Evolutionary conservation across 345 rosid species (phyloP).

Genomic region (Citropsis articulata): DNA sequence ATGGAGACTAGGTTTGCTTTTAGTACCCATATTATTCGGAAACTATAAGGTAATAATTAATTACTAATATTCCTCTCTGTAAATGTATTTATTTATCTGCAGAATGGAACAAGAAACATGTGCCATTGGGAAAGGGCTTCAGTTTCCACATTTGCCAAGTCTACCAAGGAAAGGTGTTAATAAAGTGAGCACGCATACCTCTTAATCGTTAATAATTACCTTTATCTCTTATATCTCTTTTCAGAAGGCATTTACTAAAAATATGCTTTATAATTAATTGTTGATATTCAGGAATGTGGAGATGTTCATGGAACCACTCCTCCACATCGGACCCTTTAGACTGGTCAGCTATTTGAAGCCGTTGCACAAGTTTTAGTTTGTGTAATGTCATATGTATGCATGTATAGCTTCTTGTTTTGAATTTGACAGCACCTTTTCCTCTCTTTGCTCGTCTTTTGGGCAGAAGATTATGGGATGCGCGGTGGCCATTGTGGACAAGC

Average conservation of each 20-base stretch:
- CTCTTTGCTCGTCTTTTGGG: neutral
- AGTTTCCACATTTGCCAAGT: constrained; percentile 63
- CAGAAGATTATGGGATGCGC: constrained; percentile 41
- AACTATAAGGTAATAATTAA: neutral
- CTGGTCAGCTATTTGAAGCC: constrained; percentile 33
- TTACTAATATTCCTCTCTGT: no score
- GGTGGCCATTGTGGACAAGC: constrained; percentile 20
- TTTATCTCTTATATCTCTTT: no score
- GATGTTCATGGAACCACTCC: constrained; percentile 78
- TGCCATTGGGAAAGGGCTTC: constrained; percentile 72
- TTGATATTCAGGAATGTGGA: constrained; percentile 58
- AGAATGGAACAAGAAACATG: constrained; percentile 62
- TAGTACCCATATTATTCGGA: neutral
- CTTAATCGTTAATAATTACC: no score
- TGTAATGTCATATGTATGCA: neutral
- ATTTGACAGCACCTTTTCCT: neutral
- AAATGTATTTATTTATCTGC: constrained; percentile 2
- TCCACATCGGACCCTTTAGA: constrained; percentile 54
- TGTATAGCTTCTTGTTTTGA: neutral
- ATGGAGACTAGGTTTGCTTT: constrained; percentile 61
- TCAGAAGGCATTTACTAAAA: no score
- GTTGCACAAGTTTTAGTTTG: neutral
- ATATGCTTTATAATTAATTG: neutral
- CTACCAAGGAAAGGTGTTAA: constrained; percentile 62
- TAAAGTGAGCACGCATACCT: constrained; percentile 39